These are phyloP conservation scores for Bremia lactucae DNA, from an alignment of 352 stramenopile genomes.

Conservation along the genomic window DNA sequence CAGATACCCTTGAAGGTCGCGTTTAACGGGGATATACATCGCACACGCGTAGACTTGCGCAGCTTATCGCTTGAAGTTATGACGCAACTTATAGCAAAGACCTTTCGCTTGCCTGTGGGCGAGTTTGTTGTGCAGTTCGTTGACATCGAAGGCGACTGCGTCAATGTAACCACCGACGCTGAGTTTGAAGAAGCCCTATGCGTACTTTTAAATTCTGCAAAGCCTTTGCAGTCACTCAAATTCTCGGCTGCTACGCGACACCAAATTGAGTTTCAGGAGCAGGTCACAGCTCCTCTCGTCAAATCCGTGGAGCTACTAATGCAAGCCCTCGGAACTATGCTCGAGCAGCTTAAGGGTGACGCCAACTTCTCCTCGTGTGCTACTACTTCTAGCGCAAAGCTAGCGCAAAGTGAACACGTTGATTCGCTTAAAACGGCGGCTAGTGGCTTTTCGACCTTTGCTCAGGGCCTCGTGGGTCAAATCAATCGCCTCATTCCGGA, in stretches of 20 bases:
- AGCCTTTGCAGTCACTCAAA: constrained; percentile 48
- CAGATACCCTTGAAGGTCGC: constrained; percentile 61
- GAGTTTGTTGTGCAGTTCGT: constrained; percentile 65
- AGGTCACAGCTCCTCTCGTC: constrained; percentile 46
- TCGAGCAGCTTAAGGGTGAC: constrained; percentile 50
- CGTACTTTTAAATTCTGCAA: constrained; percentile 30
- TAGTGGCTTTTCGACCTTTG: constrained; percentile 51
- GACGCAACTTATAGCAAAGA: constrained; percentile 40
- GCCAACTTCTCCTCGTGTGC: constrained; percentile 13
- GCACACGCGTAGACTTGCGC: constrained; percentile 50
- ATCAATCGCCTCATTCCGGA: constrained; percentile 54
- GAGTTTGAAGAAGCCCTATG: constrained; percentile 51
- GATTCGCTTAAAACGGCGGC: constrained; percentile 35
- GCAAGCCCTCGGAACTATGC: constrained; percentile 28
- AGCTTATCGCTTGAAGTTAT: constrained; percentile 40
- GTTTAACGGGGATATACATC: constrained; percentile 70
- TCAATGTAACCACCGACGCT: constrained; percentile 56
- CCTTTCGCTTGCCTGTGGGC: constrained; percentile 35
- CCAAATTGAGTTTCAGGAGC: constrained; percentile 33
- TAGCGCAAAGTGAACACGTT: constrained; percentile 14
- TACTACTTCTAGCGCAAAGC: constrained; percentile 4
- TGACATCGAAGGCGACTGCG: constrained; percentile 44
- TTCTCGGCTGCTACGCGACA: constrained; percentile 42
- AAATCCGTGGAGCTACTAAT: constrained; percentile 51
- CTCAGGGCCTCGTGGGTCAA: constrained; percentile 48